Evolutionary conservation across 306 rosid genomes (phyloP), one percentile per base, ranked within the genome.

Genomic region (Cercis canadensis): DNA sequence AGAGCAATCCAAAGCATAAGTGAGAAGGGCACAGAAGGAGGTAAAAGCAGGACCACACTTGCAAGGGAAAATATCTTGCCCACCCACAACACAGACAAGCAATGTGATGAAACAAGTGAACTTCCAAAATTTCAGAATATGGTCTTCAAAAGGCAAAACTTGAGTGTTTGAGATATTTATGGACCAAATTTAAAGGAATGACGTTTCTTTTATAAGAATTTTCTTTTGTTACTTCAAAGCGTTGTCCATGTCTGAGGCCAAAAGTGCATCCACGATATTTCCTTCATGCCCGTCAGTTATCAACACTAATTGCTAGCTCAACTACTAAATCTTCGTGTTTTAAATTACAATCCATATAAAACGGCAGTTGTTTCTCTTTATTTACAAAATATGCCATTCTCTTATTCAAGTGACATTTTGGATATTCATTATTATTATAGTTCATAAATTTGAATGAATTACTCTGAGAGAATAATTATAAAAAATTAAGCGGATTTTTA

Each of bases 261-360:
- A 84, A 75, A 82, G 86, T 80, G 78, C 74, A 62, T 72, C 86
- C 84, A 82, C 83, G 87, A 84, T 44, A 71, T 60, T 33, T 50
- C 36, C 36, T 59, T 36, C 66, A 51, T 74, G 67, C 74, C 68
- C 49, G 70, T 49, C 76, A 17, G 50, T 62, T 77, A 14, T 11
- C 19, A 39, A 15, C 32, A 55, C 53, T 34, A 11, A 11, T 9
- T 9, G 50, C n/a, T 11, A 8, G 15, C 0, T 8, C 1, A 9
- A 12, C 4, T 44, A 11, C 9, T 44, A n/a, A n/a, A 5, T 8
- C 4, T 0, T 44, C 9, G 5, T 9, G 4, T 44, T 11, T 1
- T 5, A 44, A 11, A 11, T 4, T 44, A 9, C 5, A 0, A 4
- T 15, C 18, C 18, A n/a, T 14, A 44, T 11, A 10, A 44, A 44